phyloP scores from a whole-genome alignment of 2,329 filamentous ascomycete genomes.

The Rhynchosporium secalis region DNA sequence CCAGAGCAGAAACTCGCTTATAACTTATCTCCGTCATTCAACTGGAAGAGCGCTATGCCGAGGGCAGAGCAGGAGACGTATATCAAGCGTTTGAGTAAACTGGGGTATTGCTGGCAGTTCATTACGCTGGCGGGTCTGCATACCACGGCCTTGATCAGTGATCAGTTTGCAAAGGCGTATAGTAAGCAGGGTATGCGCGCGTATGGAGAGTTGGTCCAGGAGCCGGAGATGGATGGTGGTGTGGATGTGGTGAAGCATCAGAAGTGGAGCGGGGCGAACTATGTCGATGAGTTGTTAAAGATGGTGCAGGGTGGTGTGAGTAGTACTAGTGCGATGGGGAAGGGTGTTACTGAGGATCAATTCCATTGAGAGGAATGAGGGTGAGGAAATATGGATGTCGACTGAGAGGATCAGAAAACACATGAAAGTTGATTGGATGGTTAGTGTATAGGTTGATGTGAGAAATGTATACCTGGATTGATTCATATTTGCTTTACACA shows the following conservation, averaged over 20 bases:
- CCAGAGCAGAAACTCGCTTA: conserved; percentile 98
- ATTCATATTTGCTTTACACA: too few species aligned
- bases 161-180: conserved; percentile 85
- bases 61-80: conserved; percentile 94
- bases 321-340: conserved; percentile 93
- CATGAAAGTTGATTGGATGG: neutral
- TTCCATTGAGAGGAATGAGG: conserved; percentile 58
- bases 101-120: conserved; percentile 99
- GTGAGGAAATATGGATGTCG: neutral
- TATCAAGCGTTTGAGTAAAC: conserved; percentile 79
- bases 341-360: conserved; percentile 97
- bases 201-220: conserved; percentile 95
- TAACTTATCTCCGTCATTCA: conserved; percentile 98
- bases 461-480: too few species aligned
- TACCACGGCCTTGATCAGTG: conserved; percentile 88
- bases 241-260: conserved; percentile 98
- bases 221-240: conserved; percentile 88
- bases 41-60: conserved; percentile 98
- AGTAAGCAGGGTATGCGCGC: conserved; percentile 85
- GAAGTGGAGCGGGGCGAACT: conserved; percentile 96
- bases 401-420: neutral
- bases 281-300: conserved; percentile 92
- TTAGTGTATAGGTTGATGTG: neutral
- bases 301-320: conserved; percentile 95
- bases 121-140: conserved; percentile 98